Evolutionary conservation across 73 alveolate genomes (phyloP), one percentile per base, ranked within the genome.

Genomic region (Paramecium octaurelia): DNA sequence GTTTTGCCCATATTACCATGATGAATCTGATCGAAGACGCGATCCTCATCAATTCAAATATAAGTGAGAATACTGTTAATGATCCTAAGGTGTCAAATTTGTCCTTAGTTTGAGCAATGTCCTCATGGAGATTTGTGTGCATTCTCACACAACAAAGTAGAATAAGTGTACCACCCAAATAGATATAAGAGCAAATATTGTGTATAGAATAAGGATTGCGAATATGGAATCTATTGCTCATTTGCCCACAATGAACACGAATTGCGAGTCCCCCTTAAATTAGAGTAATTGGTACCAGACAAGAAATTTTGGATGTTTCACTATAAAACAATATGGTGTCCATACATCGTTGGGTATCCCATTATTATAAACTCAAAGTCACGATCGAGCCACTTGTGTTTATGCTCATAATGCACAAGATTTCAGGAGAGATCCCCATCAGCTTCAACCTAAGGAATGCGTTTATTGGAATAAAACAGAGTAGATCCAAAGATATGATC

Each of bases 361-460:
- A 20, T 20, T 14, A 68, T 3, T 5, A 24, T 3, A 6, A 54
- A 4, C 24, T 1, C 92, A 86, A 40, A 88, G 92, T 5, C 77
- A 92, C 24, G 95, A 92, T 60, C 90, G 98, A 42, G 98, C 93
- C 38, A 64, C 35, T 48, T 95, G 98, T 44, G 98, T 93, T 18
- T 95, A 83, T 73, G 95, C 95, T 10, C 98, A 95, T 85, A 95
- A 95, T 57, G 92, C 97, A 93, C 87, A 95, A 86, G 98, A 95
- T 85, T 95, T 94, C 70, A 92, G 98, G 70, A 71, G 98, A 50
- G 95, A 93, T 58, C 98, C 98, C 2, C 84, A 92, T 20, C 64
- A 58, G 20, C 80, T 73, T 42, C 21, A 50, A 35, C 92, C 93
- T 11, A 96, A 88, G 10, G 75, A 93, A 42, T 95, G 98, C 71